phyloP scores from a whole-genome alignment of 2,329 filamentous ascomycete genomes.

The Aspergillus tamarii region DNA sequence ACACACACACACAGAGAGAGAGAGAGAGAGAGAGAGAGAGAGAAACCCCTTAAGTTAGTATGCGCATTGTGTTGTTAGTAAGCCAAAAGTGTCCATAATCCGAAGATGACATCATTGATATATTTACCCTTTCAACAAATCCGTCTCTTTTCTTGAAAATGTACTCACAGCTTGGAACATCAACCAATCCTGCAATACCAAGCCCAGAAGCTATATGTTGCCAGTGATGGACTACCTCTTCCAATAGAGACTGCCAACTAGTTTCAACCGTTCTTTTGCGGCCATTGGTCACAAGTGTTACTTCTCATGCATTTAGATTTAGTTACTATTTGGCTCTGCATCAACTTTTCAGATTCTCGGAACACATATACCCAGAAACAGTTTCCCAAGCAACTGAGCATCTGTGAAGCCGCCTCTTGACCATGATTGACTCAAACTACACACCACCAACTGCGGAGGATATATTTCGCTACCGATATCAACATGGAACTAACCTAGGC shows the following conservation, averaged over 20 bases:
- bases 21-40: no score
- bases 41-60: no score
- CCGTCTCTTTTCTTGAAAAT: no score
- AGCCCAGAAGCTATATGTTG: not conserved
- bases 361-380: not conserved
- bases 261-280: not conserved
- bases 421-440: not conserved
- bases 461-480: constrained; percentile 58
- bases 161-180: not conserved
- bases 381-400: not conserved
- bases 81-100: not conserved
- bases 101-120: not conserved
- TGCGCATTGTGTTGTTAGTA: not conserved
- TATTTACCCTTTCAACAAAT: not conserved
- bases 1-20: no score
- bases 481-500: constrained; percentile 63
- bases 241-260: not conserved
- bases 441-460: constrained; percentile 23
- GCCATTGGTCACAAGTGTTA: not conserved
- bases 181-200: not conserved
- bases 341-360: not conserved
- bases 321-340: not conserved
- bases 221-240: not conserved
- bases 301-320: not conserved
- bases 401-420: not conserved